A percentile compares a stretch with the other conserved stretches of the same genome.
These are phyloP conservation scores for Umbelopsis sp. DNA, from an alignment of 192 early-diverging fungal genomes.

Conservation along the genomic window DNA sequence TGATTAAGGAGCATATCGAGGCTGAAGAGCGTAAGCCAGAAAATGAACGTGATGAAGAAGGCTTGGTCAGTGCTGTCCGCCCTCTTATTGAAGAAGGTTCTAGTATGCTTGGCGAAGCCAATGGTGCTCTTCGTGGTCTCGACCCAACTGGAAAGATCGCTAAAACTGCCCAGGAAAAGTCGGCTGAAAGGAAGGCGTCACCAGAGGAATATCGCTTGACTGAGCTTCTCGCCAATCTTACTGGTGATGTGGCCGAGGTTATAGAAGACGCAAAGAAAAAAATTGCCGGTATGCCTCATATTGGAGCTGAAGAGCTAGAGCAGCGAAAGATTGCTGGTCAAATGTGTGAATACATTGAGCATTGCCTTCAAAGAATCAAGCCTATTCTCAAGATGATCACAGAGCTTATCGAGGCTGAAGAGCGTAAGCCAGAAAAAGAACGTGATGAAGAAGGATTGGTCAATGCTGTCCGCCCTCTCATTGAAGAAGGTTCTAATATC, in stretches of 20 bases:
- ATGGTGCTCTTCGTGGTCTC: slow-evolving; percentile 26
- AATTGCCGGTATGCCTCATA: slow-evolving; percentile 22
- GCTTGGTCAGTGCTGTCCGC: slow-evolving; percentile 15
- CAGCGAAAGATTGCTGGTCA: slow-evolving; percentile 18
- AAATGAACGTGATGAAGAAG: slow-evolving; percentile 28
- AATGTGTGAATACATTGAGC: slow-evolving; percentile 16
- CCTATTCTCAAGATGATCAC: slow-evolving; percentile 25
- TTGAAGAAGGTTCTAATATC: slow-evolving; percentile 25
- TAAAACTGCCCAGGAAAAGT: slow-evolving; percentile 19
- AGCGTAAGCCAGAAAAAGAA: slow-evolving; percentile 23
- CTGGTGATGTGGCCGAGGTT: slow-evolving; percentile 20
- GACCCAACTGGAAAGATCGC: slow-evolving; percentile 24
- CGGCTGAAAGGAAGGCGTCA: slow-evolving; percentile 19
- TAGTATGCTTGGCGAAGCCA: slow-evolving; percentile 20
- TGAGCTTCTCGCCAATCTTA: slow-evolving; percentile 18
- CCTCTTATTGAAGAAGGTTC: slow-evolving; percentile 30
- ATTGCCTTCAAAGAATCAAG: slow-evolving; percentile 17
- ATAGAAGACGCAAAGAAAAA: slow-evolving; percentile 30
- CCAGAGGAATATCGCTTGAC: slow-evolving; percentile 22
- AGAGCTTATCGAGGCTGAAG: slow-evolving; percentile 23
- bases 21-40: slow-evolving; percentile 22
- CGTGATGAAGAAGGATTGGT: slow-evolving; percentile 28
- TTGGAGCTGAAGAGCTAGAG: slow-evolving; percentile 17
- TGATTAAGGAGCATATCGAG: slow-evolving; percentile 26
- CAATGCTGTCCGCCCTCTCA: slow-evolving; percentile 19